Base-by-base conservation (phyloP, 371 early-diverging fungal genomes). In the Rhizopus sp. region DNA sequence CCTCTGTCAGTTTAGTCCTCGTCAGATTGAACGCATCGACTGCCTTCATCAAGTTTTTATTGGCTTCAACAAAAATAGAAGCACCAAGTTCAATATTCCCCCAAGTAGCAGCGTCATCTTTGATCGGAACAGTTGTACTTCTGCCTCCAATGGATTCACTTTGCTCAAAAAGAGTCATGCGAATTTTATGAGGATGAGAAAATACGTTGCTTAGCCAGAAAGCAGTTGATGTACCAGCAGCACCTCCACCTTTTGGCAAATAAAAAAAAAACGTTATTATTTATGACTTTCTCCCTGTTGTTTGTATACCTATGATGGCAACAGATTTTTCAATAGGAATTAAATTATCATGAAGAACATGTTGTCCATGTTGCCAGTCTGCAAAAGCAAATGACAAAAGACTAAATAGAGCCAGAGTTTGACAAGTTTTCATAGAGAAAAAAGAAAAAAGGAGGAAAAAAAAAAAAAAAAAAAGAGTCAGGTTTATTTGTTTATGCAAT, bases 11-110 rank as follows among this genome's bases (percentile, higher is more conserved):
- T 15, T 5, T 60, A 16, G 46, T 69, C 62, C 31, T 54, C 32
- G 75, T 66, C n/a, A 87, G 54, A 0, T 74, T 72, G 61, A 87
- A 84, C n/a, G 63, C 60, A 33, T 81, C 66, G 1, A 84, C 65
- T 0, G 85, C 80, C 33, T 73, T 74, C 55, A 79, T 72, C 8
- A 87, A 50, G 51, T 87, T 69, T 50, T 75, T 70, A 42, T 87
- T 87, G 35, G 60, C 75, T 30, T 81, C 76, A 23, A 87, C 77
- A 69, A 83, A 87, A 53, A 87, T 82, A 12, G 85, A 85, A 1
- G 86, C 87, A 0, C 87, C 87, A 5, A 81, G 53, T 55, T 87
- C 87, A 15, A 84, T 63, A 3, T 61, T 59, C 6, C 78, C 68
- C 10, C 75, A 53, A 7, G 63, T 30, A 3, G 66, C 31, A 10